Evolutionary conservation across 164 flowering plant genomes (phyloP).

Genomic region (Litsea cubeba): DNA sequence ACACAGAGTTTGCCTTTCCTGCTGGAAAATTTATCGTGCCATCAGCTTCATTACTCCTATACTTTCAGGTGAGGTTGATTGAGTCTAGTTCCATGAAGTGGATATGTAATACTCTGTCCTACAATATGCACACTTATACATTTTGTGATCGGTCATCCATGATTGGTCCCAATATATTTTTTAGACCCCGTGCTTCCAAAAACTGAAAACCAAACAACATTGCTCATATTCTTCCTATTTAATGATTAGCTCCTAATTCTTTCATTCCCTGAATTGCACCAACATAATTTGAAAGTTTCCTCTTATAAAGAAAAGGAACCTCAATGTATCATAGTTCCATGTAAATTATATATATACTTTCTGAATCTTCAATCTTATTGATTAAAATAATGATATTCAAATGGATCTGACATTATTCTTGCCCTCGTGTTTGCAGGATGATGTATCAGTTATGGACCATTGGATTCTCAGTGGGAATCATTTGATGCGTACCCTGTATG

Average conservation of each 20-base stretch:
- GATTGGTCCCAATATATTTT: neutral
- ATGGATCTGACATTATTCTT: too few relatives aligned
- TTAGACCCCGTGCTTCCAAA: neutral
- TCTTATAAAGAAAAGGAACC: neutral
- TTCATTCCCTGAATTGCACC: neutral
- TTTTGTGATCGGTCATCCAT: neutral
- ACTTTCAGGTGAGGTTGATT: slow-evolving; percentile 14
- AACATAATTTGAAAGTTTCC: neutral
- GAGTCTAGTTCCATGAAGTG: neutral
- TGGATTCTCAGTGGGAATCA: too few relatives aligned
- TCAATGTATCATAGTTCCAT: neutral
- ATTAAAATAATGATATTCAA: neutral
- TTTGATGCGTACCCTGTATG: too few relatives aligned
- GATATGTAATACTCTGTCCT: neutral
- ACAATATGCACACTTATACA: too few relatives aligned
- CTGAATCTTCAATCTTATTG: too few relatives aligned
- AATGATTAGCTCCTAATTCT: neutral
- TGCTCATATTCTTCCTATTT: neutral
- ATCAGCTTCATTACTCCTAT: slow-evolving; percentile 6
- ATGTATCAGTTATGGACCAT: too few relatives aligned
- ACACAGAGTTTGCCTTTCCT: slow-evolving; percentile 1
- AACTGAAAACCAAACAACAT: neutral
- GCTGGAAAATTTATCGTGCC: neutral
- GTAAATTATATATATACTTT: neutral
- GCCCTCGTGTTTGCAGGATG: too few relatives aligned